Conservation (phyloP, 306 rosid genomes). For the Lagenaria siceraria region DNA sequence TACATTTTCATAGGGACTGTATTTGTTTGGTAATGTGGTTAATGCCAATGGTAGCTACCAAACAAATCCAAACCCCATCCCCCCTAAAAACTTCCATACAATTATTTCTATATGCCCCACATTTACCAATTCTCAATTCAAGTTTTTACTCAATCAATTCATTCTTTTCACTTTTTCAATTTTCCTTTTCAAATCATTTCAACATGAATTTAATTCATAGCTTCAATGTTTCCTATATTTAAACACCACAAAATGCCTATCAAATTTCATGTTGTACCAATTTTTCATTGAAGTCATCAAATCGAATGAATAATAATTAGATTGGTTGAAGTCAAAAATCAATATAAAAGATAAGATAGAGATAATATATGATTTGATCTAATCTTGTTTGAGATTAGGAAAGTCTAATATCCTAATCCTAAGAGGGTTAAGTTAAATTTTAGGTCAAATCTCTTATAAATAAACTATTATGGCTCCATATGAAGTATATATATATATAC, state of each 20-base stretch:
- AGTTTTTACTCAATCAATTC: not conserved
- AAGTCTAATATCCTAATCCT: too few species aligned
- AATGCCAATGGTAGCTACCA: not conserved
- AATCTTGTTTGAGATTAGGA: too few species aligned
- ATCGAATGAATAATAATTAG: not conserved
- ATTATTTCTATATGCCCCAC: not conserved
- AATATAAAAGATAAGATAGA: too few species aligned
- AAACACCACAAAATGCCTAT: not conserved
- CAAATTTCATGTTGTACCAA: not conserved
- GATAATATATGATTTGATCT: too few species aligned
- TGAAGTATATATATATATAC: too few species aligned
- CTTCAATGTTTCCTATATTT: not conserved
- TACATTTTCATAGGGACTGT: not conserved
- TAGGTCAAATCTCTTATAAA: too few species aligned
- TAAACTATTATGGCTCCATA: too few species aligned
- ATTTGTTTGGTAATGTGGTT: not conserved
- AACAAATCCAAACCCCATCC: not conserved
- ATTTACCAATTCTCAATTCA: not conserved
- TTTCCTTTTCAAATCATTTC: not conserved
- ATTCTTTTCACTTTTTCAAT: not conserved
- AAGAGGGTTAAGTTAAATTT: too few species aligned
- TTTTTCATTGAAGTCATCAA: not conserved
- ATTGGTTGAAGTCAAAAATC: too few species aligned
- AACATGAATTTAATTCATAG: not conserved
- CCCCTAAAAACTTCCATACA: not conserved